Evolutionary conservation across 164 flowering plant genomes (phyloP).

Genomic region (Nymphaea colorata): DNA sequence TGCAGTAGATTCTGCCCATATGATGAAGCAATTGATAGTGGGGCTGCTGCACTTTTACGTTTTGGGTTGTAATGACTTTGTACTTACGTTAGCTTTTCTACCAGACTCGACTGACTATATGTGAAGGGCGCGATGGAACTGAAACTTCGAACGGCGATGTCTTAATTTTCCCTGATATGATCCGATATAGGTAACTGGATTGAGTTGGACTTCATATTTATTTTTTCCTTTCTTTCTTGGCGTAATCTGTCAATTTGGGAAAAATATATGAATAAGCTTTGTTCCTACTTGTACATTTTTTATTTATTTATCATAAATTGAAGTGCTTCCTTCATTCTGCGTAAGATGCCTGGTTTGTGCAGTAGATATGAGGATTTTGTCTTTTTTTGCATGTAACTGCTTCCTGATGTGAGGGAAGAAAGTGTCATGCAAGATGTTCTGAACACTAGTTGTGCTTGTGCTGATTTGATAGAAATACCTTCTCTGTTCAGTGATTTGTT

Average conservation of each 20-base stretch:
- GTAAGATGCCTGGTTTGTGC: neutral
- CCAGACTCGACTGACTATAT: constrained; percentile 64
- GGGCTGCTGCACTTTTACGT: neutral
- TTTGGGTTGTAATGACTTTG: neutral
- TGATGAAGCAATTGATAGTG: neutral
- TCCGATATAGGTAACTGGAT: constrained; percentile 51
- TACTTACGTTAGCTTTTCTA: neutral
- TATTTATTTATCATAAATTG: neutral
- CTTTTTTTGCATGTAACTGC: neutral
- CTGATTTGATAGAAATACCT: too few relatives aligned
- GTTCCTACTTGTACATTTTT: neutral
- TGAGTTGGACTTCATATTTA: neutral
- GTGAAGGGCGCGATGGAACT: constrained; percentile 45
- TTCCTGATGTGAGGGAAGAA: too few relatives aligned
- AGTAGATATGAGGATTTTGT: neutral
- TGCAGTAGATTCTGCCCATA: neutral
- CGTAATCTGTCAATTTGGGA: neutral
- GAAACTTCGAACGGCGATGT: constrained; percentile 64
- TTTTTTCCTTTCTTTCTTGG: neutral
- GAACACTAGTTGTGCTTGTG: too few relatives aligned
- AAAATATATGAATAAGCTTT: neutral
- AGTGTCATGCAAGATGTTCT: too few relatives aligned
- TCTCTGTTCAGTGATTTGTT: neutral
- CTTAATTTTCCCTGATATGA: constrained; percentile 78
- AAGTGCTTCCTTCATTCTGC: neutral